Conservation (phyloP, 2,329 filamentous ascomycete genomes). For the Talaromyces albobiverticillius region DNA sequence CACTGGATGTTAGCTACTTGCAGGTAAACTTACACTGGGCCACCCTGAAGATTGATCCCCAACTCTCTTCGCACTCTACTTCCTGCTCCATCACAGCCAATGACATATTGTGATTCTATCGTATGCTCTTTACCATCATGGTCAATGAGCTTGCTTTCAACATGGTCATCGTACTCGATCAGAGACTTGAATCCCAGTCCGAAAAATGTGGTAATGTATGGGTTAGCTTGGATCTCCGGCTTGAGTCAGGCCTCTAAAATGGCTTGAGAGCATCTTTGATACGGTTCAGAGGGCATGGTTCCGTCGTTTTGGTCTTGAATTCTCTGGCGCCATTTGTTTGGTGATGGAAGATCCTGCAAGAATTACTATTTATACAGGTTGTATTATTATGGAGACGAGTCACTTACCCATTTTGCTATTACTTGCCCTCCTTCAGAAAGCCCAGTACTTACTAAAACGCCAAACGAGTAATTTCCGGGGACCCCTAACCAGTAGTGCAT, state of each 20-base stretch:
- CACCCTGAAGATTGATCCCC: slow-evolving; percentile 21
- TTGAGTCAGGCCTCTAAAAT: slow-evolving; percentile 36
- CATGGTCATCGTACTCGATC: not conserved
- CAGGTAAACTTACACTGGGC: slow-evolving; percentile 1
- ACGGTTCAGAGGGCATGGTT: slow-evolving; percentile 27
- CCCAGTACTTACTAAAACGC: slow-evolving; percentile 13
- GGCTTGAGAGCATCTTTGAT: slow-evolving; percentile 31
- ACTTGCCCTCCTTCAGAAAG: not conserved
- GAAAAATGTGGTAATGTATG: not conserved
- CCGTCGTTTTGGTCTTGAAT: slow-evolving; percentile 31
- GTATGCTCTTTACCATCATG: not conserved
- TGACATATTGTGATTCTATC: slow-evolving; percentile 23
- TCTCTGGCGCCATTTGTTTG: slow-evolving; percentile 15
- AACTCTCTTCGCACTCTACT: slow-evolving; percentile 24
- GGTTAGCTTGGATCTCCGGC: slow-evolving; percentile 18
- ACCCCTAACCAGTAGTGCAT: not conserved
- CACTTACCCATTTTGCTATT: not conserved
- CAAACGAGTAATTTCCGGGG: not conserved
- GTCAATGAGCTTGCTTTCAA: not conserved
- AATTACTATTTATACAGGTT: no score
- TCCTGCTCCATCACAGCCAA: slow-evolving; percentile 28
- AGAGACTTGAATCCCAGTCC: not conserved
- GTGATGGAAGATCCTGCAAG: not conserved
- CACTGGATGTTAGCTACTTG: no score
- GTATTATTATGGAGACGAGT: no score